Evolutionary conservation across 345 rosid species (phyloP), one percentile per base, ranked within the genome.

Genomic region (Citrus glauca): DNA sequence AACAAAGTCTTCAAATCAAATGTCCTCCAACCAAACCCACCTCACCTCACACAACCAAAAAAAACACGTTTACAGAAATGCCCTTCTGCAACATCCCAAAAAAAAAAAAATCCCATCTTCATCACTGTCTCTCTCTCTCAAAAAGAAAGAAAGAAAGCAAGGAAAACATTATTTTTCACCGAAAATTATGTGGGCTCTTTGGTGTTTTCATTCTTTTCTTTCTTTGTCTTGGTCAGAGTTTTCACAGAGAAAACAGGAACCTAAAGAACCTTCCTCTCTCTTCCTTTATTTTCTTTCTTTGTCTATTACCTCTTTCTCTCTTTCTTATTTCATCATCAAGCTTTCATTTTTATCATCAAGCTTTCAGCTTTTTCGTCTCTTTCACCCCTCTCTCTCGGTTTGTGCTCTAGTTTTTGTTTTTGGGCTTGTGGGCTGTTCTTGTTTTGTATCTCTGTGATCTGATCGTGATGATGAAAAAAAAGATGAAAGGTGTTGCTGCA

Each of bases 191-290:
- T 90, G 95, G 94, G 92, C 93, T 89, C 89, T 92, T 91, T 87
- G 85, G 89, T 87, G 88, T 86, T 86, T 90, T 59, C 38, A 20
- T 66, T 66, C 45, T 33, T 66, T 66, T 87, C 71, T 64, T 80
- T 74, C 88, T 80, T 86, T 86, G 93, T 89, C 92, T 89, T 77
- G 96, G 98, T 93, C 93, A 91, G 94, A 85, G 87, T 88, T 88
- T 64, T 80, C 86, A 83, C 88, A 86, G 87, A 80, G 89, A 86
- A 75, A 89, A 87, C 88, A 86, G 90, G 86, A 86, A 87, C 83
- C 81, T 77, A 35, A 69, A 82, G 84, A 85, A 86, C 93, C 87
- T 86, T 86, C 89, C 87, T 77, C 72, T 76, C 83, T 77, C 81
- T 71, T 79, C 78, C 66, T 72, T 53, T 53, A 53, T 53, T 53